phyloP scores from a whole-genome alignment of 257 asterid genomes.

The Echium plantagineum region DNA sequence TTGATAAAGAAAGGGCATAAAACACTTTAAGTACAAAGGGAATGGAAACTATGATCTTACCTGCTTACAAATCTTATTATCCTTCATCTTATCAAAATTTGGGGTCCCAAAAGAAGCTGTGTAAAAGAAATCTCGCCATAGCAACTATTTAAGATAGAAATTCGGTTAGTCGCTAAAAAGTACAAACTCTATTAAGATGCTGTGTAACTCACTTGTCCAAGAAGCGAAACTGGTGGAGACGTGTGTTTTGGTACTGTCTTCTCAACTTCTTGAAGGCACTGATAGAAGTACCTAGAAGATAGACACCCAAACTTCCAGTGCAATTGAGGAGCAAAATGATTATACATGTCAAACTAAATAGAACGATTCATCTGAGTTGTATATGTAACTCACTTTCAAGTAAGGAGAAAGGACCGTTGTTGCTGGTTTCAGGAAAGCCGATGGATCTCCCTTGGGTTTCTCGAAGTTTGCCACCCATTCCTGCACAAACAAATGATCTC shows the following conservation, averaged over 20 bases:
- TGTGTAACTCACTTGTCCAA: constrained; percentile 63
- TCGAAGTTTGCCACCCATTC: constrained; percentile 92
- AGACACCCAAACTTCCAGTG: constrained; percentile 89
- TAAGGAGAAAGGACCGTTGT: constrained; percentile 91
- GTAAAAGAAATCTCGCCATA: constrained; percentile 96
- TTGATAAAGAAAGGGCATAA: no score
- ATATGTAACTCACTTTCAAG: constrained; percentile 52
- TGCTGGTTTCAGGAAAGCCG: constrained; percentile 77
- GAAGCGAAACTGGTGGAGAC: constrained; percentile 96
- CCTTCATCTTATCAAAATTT: constrained; percentile 75
- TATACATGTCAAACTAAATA: constrained; percentile 14
- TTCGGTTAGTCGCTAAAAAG: constrained; percentile 5
- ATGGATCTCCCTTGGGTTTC: constrained; percentile 96
- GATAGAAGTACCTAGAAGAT: constrained; percentile 91
- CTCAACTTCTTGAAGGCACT: constrained; percentile 70
- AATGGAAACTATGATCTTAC: constrained; percentile 15
- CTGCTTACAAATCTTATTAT: constrained; percentile 85
- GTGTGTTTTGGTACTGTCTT: constrained; percentile 58
- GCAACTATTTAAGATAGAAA: constrained; percentile 40
- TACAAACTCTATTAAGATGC: not conserved
- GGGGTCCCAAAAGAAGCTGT: constrained; percentile 79
- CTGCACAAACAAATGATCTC: constrained; percentile 26
- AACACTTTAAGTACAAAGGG: no score
- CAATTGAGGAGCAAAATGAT: constrained; percentile 25
- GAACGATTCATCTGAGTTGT: constrained; percentile 2